These are phyloP conservation scores for Porcisia deanei DNA, from an alignment of 208 protist genomes.

Conservation along the genomic window DNA sequence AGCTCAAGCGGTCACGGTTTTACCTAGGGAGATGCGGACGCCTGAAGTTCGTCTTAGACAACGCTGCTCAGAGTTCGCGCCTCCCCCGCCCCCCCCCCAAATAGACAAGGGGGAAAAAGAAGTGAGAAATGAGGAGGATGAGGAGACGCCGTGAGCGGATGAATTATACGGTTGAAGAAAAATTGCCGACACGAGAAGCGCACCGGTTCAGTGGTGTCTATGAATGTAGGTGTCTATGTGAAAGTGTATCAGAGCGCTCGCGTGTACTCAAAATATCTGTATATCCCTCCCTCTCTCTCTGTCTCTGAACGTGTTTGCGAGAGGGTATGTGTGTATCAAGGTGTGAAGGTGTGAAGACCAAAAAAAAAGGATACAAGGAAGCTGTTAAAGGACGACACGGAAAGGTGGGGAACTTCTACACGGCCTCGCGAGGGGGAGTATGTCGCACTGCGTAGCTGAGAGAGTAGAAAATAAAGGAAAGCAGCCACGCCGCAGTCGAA, in stretches of 20 bases:
- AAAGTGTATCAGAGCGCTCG: not conserved
- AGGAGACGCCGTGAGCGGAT: not conserved
- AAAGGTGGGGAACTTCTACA: not conserved
- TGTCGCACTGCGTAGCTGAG: not conserved
- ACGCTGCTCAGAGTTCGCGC: not conserved
- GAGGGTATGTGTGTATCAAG: slow-evolving; percentile 1
- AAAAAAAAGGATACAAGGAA: not conserved
- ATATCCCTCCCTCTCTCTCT: not conserved
- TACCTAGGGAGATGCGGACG: not conserved
- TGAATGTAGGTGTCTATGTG: slow-evolving; percentile 4
- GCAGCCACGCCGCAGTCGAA: not conserved
- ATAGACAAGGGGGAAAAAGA: too few species aligned
- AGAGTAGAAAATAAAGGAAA: not conserved
- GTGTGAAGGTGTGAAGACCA: not conserved
- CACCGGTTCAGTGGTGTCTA: not conserved
- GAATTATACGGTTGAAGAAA: not conserved
- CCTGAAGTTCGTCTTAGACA: not conserved
- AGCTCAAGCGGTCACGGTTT: not conserved
- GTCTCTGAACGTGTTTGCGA: not conserved
- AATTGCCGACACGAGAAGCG: not conserved
- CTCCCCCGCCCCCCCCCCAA: not conserved
- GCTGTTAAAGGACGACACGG: not conserved
- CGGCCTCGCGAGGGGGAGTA: not conserved
- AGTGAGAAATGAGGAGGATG: not conserved
- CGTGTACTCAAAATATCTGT: not conserved